phyloP scores from a whole-genome alignment of 2,329 filamentous ascomycete species.

The Colletotrichum kahawae region DNA sequence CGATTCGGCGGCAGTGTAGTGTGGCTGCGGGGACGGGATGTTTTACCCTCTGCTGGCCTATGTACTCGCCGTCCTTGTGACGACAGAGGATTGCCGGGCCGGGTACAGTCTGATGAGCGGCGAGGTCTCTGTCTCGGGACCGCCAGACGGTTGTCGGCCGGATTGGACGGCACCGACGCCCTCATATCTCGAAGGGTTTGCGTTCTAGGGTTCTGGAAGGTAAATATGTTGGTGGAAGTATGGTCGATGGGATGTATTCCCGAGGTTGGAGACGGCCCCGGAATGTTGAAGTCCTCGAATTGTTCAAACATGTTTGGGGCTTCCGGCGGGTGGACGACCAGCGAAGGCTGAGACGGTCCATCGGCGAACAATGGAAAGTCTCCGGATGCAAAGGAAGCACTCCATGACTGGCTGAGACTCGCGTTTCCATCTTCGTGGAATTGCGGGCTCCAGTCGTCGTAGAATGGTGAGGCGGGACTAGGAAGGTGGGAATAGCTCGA shows the following conservation, averaged over 20 bases:
- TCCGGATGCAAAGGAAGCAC: background rate
- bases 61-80: background rate
- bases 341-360: background rate
- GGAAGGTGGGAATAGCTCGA: background rate
- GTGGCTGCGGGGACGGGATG: background rate
- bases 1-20: background rate
- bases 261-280: background rate
- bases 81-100: background rate
- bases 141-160: background rate
- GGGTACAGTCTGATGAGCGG: background rate
- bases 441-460: background rate
- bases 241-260: background rate
- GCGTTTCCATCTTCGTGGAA: background rate
- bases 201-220: background rate
- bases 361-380: background rate
- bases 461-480: background rate
- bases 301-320: background rate
- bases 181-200: background rate
- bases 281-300: background rate
- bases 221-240: background rate
- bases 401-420: background rate
- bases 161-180: background rate
- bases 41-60: background rate
- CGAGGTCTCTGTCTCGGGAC: background rate
- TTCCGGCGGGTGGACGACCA: conserved; percentile 3